Evolutionary conservation across 768 basidiomycete species (phyloP), one percentile per base, ranked within the genome.

Genomic region (Mycena rebaudengoi): DNA sequence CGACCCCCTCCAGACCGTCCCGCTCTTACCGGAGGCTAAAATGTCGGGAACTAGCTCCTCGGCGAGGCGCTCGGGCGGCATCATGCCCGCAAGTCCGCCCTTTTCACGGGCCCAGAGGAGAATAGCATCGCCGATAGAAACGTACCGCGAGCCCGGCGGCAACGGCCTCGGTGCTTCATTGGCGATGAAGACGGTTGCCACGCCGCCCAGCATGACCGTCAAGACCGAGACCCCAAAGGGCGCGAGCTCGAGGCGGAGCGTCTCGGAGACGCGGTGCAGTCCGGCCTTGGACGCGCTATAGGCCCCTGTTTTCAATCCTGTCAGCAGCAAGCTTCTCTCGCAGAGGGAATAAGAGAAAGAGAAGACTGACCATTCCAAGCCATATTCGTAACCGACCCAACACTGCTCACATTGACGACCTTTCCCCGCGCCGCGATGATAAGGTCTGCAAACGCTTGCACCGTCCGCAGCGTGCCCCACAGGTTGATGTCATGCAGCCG

Each of bases 361-460:
- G 35, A n/a, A n/a, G 35, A 37, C 48, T 20, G n/a, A 37, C 49
- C 49, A 25, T 35, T 51, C 49, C 49, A 51, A 16, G 49, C 32
- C 20, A 35, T 51, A 35, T 51, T 51, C 21, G 18, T 23, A 25
- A 51, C 33, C 49, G 49, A 33, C 20, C 49, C 49, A 23, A 51
- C 49, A 25, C 33, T 51, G 49, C 49, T 51, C 33, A 51, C 33
- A 37, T 51, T 51, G 49, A 51, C 49, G 32, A 51, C 49, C 32
- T 35, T 33, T 35, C 49, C 49, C 21, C 49, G 49, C 21, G 32
- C 30, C 32, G 49, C 49, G 49, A 51, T 35, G 32, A 51, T 20
- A 21, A 51, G 49, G 32, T 51, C 33, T 35, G 49, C 30, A 25
- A 51, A 51, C 21, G 49, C 49, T 23, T 51, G 49, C 49, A 51